Base-by-base conservation (phyloP, 2,329 filamentous ascomycete genomes). In the Beauveria scarabaeidicola region DNA sequence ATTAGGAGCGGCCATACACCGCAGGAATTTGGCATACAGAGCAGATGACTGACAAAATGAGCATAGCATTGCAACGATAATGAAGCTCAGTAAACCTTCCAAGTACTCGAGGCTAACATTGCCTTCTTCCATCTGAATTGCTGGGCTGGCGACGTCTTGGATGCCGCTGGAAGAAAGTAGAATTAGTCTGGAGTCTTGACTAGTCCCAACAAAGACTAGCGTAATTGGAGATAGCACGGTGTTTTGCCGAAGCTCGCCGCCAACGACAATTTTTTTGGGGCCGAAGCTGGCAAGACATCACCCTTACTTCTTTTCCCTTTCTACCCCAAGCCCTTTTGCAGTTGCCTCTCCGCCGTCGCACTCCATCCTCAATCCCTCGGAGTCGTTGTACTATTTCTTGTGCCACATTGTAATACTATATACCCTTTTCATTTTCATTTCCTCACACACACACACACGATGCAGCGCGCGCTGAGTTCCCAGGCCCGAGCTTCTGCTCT, bases 391-490 rank as follows among this genome's bases (percentile, higher is more conserved):
- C 52, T 43, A 56, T 46, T 60, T 54, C 44, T 40, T 61, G 41
- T 48, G 66, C 65, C 64, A 65, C 62, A 61, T 61, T 62, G 66
- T 64, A 64, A 62, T 67, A 64, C 63, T 63, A 61, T 71, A 68
- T 63, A 65, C 69, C 67, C 66, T 50, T 40, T 51, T 61, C 58
- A 55, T 68, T 68, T 64, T 64, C 63, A 63, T 63, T 69, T 68
- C 66, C 66, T 57, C 65, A 67, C 60, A 69, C 65, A 63, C 66
- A 66, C 66, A 70, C 65, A 71, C 78, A 89, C 76, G 74, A 99
- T 99, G 94, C 94, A 99, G 85, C 90, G 94, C 78, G 91, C 91
- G 78, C 84, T 99, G 73, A 85, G 89, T 74, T 90, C 90, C 69
- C 82, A 85, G 74, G 81, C 89, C 70, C 83, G 91, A 80, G 86